Percentiles rank a stretch among this genome's conserved stretches.
phyloP scores from a whole-genome alignment of 768 basidiomycete species.

The Cystobasidium tubakii region DNA sequence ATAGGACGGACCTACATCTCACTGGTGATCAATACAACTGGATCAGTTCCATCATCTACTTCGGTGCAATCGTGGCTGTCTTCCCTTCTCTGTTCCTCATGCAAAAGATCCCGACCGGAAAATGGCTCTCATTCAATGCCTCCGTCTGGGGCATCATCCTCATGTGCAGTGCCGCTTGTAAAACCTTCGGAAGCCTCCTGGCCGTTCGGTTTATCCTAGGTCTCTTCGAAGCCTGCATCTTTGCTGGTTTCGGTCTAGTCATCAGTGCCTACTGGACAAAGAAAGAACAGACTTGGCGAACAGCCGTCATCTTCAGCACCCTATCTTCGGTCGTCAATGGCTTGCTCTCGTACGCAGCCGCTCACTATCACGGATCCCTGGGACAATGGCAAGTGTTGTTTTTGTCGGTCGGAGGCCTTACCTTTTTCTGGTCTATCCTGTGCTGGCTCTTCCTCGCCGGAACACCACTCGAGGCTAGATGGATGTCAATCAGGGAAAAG shows the following conservation, averaged over 20 bases:
- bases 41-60: conserved; percentile 28
- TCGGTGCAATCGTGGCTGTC: conserved; percentile 31
- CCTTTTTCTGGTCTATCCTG: conserved; percentile 41
- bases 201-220: conserved; percentile 44
- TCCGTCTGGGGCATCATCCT: conserved; percentile 43
- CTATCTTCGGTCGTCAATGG: conserved; percentile 45
- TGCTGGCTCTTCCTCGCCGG: conserved; percentile 43
- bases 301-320: conserved; percentile 45
- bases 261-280: conserved; percentile 44
- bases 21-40: conserved; percentile 40
- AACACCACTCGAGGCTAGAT: conserved; percentile 43
- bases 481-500: conserved; percentile 44
- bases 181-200: conserved; percentile 39
- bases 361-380: conserved; percentile 27
- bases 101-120: conserved; percentile 34
- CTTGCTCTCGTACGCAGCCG: conserved; percentile 39
- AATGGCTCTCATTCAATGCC: conserved; percentile 43
- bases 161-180: conserved; percentile 35
- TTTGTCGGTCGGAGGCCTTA: conserved; percentile 44
- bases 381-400: conserved; percentile 44
- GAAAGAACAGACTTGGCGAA: conserved; percentile 43
- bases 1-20: conserved; percentile 41
- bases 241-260: conserved; percentile 37
- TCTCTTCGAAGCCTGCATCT: conserved; percentile 43
- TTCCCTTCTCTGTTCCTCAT: conserved; percentile 39